Base-by-base conservation (phyloP, 768 basidiomycete genomes). In the Daedaleopsis nitida region DNA sequence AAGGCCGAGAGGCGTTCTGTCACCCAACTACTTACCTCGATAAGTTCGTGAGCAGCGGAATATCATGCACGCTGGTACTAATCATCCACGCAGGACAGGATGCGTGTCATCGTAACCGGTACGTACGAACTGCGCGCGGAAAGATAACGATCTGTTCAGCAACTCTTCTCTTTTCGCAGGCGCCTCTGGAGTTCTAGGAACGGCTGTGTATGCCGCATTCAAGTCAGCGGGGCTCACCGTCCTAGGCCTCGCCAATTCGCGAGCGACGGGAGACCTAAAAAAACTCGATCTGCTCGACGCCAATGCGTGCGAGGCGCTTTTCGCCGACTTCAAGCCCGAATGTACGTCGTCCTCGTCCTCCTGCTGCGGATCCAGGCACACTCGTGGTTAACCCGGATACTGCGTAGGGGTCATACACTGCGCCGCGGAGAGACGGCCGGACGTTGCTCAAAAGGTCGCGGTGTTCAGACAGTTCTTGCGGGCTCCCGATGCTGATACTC, bases 351-450 rank as follows among this genome's bases (percentile, higher is more conserved):
- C 13, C 44, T 24, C 17, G 34, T 8, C 48, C 3, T 4, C 14
- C 45, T 5, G 10, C n/a, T n/a, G n/a, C n/a, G n/a, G n/a, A 47
- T 21, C 21, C 10, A 21, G 17, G 39, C 11, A 42, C 39, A 42
- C 10, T 11, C 27, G 23, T 52, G 10, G 38, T 27, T 50, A 35
- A 51, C n/a, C 39, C 17, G 32, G 6, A 21, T 48, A 21, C 13
- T 23, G 58, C 54, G 67, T 69, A 90, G 88, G 89, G 86, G 86
- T 98, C 42, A 86, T 98, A 16, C 96, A 98, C 70, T 97, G 95
- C 69, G 96, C 96, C 14, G 96, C 96, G 2, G 96, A 98, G 75
- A 77, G 96, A 62, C 79, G 95, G 47, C 94, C 96, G 5, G 95
- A 98, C 70, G 91, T 93, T 13, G 95, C 94, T 58, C 93, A 96